Conservation (phyloP, 2,329 filamentous ascomycete genomes). For the Fragosphaeria purpurea region DNA sequence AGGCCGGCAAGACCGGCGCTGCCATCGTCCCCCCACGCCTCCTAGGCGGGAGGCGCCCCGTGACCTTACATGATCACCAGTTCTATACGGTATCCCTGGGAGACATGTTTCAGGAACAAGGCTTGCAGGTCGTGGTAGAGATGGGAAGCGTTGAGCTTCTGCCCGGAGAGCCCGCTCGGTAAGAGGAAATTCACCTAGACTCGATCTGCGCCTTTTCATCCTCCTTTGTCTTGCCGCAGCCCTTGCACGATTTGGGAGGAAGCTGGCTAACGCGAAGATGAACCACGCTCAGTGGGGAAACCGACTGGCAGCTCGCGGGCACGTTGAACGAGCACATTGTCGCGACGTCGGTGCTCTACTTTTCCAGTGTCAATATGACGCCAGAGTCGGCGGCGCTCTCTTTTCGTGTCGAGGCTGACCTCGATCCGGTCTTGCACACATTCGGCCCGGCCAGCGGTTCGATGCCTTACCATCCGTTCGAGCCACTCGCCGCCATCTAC, state of each 20-base stretch:
- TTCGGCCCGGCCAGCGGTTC: slow-evolving; percentile 3
- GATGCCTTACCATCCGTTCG: background rate
- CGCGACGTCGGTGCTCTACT: slow-evolving; percentile 43
- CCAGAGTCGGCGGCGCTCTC: slow-evolving; percentile 22
- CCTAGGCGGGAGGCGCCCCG: background rate
- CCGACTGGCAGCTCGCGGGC: slow-evolving; percentile 27
- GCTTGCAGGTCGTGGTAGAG: too few relatives aligned
- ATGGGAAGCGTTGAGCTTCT: too few relatives aligned
- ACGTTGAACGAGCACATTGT: slow-evolving; percentile 44
- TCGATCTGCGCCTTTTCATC: too few relatives aligned
- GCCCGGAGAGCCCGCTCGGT: too few relatives aligned
- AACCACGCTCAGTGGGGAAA: too few relatives aligned
- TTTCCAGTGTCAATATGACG: slow-evolving; percentile 40
- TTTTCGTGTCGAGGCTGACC: slow-evolving; percentile 26
- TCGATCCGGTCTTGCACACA: background rate
- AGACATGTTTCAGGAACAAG: too few relatives aligned
- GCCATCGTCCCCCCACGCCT: slow-evolving; percentile 1
- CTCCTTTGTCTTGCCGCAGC: too few relatives aligned
- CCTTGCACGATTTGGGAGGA: too few relatives aligned
- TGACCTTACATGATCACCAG: background rate
- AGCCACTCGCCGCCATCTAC: too few relatives aligned
- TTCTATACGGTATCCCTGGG: background rate
- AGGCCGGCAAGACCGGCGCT: slow-evolving; percentile 14
- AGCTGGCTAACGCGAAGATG: too few relatives aligned
- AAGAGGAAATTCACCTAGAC: too few relatives aligned